Evolutionary conservation across 306 rosid species (phyloP), one percentile per base, ranked within the genome.

Genomic region (Vachellia pachyceras): DNA sequence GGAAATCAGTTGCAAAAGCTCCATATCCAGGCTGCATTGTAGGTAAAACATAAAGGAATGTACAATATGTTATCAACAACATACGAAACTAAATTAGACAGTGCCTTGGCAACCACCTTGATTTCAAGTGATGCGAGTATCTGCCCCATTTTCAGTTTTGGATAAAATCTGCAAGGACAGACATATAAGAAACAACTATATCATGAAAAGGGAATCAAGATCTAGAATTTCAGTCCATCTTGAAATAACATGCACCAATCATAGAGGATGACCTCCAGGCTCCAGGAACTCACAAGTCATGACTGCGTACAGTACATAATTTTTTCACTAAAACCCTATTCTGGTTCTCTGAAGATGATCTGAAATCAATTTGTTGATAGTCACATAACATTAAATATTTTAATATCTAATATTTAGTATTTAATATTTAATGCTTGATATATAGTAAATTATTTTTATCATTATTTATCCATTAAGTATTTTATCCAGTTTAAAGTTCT

Each of bases 21-120:
- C 94, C 94, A 85, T 86, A 96, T 76, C 99, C 99, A 46, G 98
- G 91, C 99, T 93, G 90, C 83, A 84, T 73, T 41, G 67, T 50
- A 80, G 67, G 82, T 65, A 54, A 80, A 69, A 79, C 52, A 20
- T 18, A 40, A 68, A 18, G 7, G 46, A 68, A 73, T 77, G 68
- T 81, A 23, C 54, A 46, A 79, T 18, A 75, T 77, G 58, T 57
- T 77, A 42, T 69, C 41, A 58, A 58, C 65, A 58, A 10, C 23
- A 58, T 10, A 58, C 17, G 77, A 61, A 29, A 52, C 29, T 49
- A 61, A 13, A 77, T 58, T 70, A 29, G 71, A 67, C 75, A 83
- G 79, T 67, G 61, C 76, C 55, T 33, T 72, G 69, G 82, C 79
- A 87, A 64, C 70, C 75, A 93, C 99, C 97, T 90, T 80, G 70